phyloP scores from a whole-genome alignment of 163 green algal species.

The Scenedesmus sp. region DNA sequence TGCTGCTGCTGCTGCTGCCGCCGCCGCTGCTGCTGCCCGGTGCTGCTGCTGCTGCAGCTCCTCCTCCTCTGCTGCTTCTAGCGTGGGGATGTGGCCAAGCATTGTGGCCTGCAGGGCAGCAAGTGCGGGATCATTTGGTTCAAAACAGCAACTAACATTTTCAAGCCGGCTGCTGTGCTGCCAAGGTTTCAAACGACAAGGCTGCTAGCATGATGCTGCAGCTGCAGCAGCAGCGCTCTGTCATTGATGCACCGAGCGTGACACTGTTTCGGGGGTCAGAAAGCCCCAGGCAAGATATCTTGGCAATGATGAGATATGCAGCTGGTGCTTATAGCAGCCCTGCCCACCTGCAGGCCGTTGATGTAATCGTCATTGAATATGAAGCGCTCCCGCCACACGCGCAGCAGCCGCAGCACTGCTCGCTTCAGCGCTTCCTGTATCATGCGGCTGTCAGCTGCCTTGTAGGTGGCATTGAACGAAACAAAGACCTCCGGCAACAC shows the following conservation, averaged over 20 bases:
- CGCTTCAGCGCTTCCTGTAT: constrained; percentile 73
- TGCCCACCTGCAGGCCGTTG: constrained; percentile 86
- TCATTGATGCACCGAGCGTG: too few relatives aligned
- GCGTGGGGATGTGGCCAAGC: constrained; percentile 27
- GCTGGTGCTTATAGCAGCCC: neutral
- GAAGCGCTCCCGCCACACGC: constrained; percentile 93
- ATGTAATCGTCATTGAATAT: constrained; percentile 95
- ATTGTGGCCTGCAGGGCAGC: constrained; percentile 28
- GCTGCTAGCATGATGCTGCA: too few relatives aligned
- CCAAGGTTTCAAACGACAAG: too few relatives aligned
- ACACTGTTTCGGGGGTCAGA: neutral
- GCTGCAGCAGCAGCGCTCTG: too few relatives aligned
- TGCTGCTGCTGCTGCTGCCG: constrained; percentile 19
- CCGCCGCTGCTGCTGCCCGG: neutral
- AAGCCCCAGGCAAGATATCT: too few relatives aligned
- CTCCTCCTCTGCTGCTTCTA: constrained; percentile 32
- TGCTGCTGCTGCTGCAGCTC: constrained; percentile 5
- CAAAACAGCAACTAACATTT: too few relatives aligned
- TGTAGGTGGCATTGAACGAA: constrained; percentile 76
- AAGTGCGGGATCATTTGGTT: neutral
- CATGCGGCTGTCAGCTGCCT: constrained; percentile 70
- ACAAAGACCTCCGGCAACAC: constrained; percentile 93
- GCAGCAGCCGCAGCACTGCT: constrained; percentile 83
- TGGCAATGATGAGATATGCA: too few relatives aligned
- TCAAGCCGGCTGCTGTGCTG: too few relatives aligned